These are phyloP conservation scores for Metschnikowia drakensbergensis DNA, from an alignment of 805 yeast genomes.

Conservation along the genomic window DNA sequence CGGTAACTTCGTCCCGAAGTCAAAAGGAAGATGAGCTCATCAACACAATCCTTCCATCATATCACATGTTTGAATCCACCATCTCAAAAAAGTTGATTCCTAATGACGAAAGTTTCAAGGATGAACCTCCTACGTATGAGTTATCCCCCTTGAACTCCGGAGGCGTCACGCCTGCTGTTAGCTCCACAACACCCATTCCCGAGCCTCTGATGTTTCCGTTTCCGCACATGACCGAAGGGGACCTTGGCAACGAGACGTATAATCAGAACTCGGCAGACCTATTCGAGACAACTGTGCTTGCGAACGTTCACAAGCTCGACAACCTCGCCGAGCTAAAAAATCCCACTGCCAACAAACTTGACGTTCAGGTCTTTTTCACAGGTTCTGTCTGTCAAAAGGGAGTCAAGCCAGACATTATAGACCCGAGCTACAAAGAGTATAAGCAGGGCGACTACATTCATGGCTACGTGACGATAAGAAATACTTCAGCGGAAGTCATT, in stretches of 20 bases:
- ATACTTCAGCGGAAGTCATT: slow-evolving; percentile 29
- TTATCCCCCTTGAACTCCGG: slow-evolving; percentile 18
- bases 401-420: slow-evolving; percentile 30
- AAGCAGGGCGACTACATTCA: slow-evolving; percentile 42
- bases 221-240: slow-evolving; percentile 10
- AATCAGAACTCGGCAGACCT: slow-evolving; percentile 16
- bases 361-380: slow-evolving; percentile 35
- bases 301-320: slow-evolving; percentile 38
- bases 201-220: slow-evolving; percentile 13
- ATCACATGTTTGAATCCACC: slow-evolving; percentile 43
- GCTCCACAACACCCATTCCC: slow-evolving; percentile 4
- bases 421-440: slow-evolving; percentile 31
- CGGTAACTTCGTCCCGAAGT: slow-evolving; percentile 11
- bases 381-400: slow-evolving; percentile 40
- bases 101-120: slow-evolving; percentile 36
- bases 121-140: slow-evolving; percentile 39
- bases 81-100: slow-evolving; percentile 35
- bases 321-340: slow-evolving; percentile 25
- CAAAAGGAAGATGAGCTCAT: slow-evolving; percentile 26
- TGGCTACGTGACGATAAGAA: slow-evolving; percentile 39
- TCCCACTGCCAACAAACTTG: slow-evolving; percentile 23
- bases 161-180: slow-evolving; percentile 15
- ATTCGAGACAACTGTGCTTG: slow-evolving; percentile 42
- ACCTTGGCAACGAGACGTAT: slow-evolving; percentile 8
- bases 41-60: slow-evolving; percentile 40